Percentiles rank a stretch among this genome's conserved stretches.
Evolutionary conservation across 441 rosid genomes (phyloP).

Genomic region (Viola pubescens): DNA sequence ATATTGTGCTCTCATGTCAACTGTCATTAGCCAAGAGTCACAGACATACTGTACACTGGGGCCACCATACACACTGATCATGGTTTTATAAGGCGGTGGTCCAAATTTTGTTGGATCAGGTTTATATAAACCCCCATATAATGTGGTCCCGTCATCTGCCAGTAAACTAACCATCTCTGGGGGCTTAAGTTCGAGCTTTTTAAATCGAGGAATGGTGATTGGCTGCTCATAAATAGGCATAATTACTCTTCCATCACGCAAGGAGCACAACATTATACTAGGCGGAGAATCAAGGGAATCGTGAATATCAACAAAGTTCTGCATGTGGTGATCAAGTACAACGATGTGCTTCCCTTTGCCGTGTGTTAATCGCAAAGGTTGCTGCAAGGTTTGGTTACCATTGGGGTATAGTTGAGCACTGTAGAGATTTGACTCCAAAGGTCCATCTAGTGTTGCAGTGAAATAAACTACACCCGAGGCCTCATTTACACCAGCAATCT

Average conservation of each 20-base stretch:
- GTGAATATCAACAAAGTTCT: constrained; percentile 72
- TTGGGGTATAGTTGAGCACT: constrained; percentile 39
- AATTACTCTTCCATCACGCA: constrained; percentile 52
- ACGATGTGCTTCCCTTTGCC: constrained; percentile 80
- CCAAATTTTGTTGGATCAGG: constrained; percentile 68
- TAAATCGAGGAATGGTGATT: constrained; percentile 38
- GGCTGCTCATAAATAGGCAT: constrained; percentile 63
- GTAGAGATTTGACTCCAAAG: constrained; percentile 72
- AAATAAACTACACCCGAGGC: constrained; percentile 55
- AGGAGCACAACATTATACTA: constrained; percentile 51
- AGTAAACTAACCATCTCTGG: constrained; percentile 68
- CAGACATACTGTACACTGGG: constrained; percentile 68
- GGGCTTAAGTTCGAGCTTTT: constrained; percentile 55
- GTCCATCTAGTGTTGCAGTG: constrained; percentile 84
- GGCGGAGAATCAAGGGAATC: constrained; percentile 82
- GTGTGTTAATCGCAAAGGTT: constrained; percentile 61
- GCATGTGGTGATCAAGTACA: constrained; percentile 82
- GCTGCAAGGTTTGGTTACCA: constrained; percentile 25
- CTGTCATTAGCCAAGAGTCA: constrained; percentile 77
- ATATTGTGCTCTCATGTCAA: constrained; percentile 92
- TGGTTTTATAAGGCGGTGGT: constrained; percentile 85
- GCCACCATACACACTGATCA: constrained; percentile 86
- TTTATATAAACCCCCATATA: constrained; percentile 69
- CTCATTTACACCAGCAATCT: constrained; percentile 83
- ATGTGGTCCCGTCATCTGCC: constrained; percentile 59